Base-by-base conservation (phyloP, 2,329 filamentous ascomycete genomes). In the Lachnellula willkommii region DNA sequence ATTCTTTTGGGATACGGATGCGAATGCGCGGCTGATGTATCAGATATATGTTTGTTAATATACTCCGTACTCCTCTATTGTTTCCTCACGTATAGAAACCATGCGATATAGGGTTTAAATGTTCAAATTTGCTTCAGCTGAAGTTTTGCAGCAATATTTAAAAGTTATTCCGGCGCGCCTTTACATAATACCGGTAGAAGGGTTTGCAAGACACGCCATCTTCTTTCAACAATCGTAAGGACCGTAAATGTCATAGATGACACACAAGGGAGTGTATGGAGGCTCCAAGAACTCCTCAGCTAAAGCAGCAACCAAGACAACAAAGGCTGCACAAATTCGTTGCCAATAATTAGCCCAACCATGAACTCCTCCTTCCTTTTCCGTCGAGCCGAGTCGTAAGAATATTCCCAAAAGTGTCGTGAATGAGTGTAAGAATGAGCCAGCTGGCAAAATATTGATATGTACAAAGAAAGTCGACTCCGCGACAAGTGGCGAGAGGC, bases 381-480 rank as follows among this genome's bases (percentile, higher is more conserved):
- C 57, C 37, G 53, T 50, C 28, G 14, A 53, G 53, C 57, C 55
- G n/a, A 56, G 37, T 47, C 45, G 36, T 47, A 56, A 45, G 52
- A 60, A 49, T 51, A 45, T 53, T 57, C 46, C 45, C 53, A 59
- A 60, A 49, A 45, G 11, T 48, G 43, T 56, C 52, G 55, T 62
- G 52, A 65, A 64, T 36, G 63, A 66, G 60, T 49, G 62, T 63
- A 57, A 61, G 63, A 65, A 67, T 45, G 55, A 46, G 61, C 53
- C 56, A 61, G 60, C 48, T 58, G 59, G 58, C 49, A 50, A 24
- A 52, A 45, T 46, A 55, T 55, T 48, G 47, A 54, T 67, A 67
- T 67, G 52, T 64, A 66, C 64, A 66, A 37, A 28, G 53, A 60
- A 62, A 49, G 5, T 26, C 20, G 24, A 47, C 45, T 28, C 45